Evolutionary conservation across 2,329 filamentous ascomycete species (phyloP).

Genomic region (Epichloe festucae): DNA sequence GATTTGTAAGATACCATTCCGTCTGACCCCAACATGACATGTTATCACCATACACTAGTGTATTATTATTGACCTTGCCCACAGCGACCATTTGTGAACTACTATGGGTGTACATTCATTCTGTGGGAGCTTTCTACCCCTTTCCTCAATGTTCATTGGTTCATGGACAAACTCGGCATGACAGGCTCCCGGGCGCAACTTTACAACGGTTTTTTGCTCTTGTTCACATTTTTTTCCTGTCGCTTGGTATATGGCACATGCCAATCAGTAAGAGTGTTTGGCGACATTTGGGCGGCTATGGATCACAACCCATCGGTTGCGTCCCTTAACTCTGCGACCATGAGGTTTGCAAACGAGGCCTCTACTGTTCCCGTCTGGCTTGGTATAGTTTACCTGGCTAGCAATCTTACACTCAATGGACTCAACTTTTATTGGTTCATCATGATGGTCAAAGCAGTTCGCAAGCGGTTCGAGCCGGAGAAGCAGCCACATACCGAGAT

Average conservation of each 20-base stretch:
- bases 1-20: conserved; percentile 50
- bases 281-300: conserved; percentile 50
- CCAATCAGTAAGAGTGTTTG: conserved; percentile 55
- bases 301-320: conserved; percentile 24
- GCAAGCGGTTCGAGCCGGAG: conserved; percentile 55
- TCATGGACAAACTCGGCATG: conserved; percentile 74
- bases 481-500: conserved; percentile 18
- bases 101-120: conserved; percentile 69
- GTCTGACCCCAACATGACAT: not conserved
- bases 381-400: conserved; percentile 50
- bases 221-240: conserved; percentile 62
- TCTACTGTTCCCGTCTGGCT: conserved; percentile 57
- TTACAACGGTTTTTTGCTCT: conserved; percentile 62
- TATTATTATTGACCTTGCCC: not conserved
- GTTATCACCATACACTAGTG: not conserved
- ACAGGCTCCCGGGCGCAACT: conserved; percentile 63
- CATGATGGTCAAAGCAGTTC: conserved; percentile 72
- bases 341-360: conserved; percentile 33
- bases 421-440: conserved; percentile 79
- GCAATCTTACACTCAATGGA: conserved; percentile 59
- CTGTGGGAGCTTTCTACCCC: conserved; percentile 79
- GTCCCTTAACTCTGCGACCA: conserved; percentile 12
- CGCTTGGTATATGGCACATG: conserved; percentile 69
- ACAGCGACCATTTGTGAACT: conserved; percentile 73
- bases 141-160: conserved; percentile 85